Evolutionary conservation across 2,329 filamentous ascomycete species (phyloP).

Genomic region (Cyphellophora europaea): DNA sequence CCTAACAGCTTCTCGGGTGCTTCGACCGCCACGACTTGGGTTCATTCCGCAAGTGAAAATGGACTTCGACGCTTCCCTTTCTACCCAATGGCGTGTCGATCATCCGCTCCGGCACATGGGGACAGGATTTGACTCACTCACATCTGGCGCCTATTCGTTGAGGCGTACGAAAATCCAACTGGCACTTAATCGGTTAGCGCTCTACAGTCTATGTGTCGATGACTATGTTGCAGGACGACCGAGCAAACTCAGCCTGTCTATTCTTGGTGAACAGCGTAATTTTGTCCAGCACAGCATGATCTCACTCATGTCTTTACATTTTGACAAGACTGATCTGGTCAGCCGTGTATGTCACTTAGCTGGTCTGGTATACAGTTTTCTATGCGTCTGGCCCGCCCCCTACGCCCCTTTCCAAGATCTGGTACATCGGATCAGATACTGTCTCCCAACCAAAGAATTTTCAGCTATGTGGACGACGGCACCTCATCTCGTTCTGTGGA

Average conservation of each 20-base stretch:
- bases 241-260: neutral
- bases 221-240: conserved; percentile 4
- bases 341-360: conserved; percentile 2
- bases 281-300: conserved; percentile 3
- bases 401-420: conserved; percentile 5
- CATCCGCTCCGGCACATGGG: conserved; percentile 1
- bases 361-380: conserved; percentile 4
- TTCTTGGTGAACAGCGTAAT: conserved; percentile 2
- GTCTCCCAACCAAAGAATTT: neutral
- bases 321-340: neutral
- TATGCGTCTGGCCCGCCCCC: conserved; percentile 5
- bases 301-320: neutral
- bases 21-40: no score
- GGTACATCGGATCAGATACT: neutral
- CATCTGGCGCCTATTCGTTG: neutral
- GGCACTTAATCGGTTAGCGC: conserved; percentile 2
- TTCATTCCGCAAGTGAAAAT: no score
- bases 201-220: conserved; percentile 5
- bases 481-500: conserved; percentile 5
- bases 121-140: neutral
- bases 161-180: neutral
- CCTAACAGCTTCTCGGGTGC: no score
- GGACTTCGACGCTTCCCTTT: neutral
- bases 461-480: conserved; percentile 2
- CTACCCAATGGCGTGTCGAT: neutral